Base-by-base conservation (phyloP, 129 eudicot genomes). In the Flaveria linearis region DNA sequence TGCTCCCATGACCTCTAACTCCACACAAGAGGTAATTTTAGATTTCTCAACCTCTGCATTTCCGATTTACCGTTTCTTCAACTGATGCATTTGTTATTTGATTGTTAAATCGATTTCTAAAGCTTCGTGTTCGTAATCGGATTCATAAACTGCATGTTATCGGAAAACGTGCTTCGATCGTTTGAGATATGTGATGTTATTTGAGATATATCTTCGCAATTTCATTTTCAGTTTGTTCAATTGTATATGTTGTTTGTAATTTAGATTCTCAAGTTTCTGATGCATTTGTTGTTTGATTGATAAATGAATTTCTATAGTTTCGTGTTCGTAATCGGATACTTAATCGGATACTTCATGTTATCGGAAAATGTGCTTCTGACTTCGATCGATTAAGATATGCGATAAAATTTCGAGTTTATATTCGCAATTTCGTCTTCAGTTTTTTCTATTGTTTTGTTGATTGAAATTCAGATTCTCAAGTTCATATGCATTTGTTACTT, bases 11-110 rank as follows among this genome's bases (percentile, higher is more conserved):
- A 53, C 73, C 25, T 3, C 49, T 63, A 50, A 47, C 50, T 75
- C 79, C 46, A 75, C 79, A 75, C 79, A 63, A 75, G 2, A 76
- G 65, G 80, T 76, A 4, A 46, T 12, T 49, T 62, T 72, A 75
- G 13, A 49, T 30, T 5, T 62, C 71, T 74, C 70, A 74, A 14
- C 0, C 68, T 73, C 51, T 61, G 60, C 79, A 61, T 75, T n/a
- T 46, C n/a, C 49, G 33, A 28, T 47, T 75, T 18, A 5, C 26
- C 1, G 16, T 58, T 75, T 46, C 62, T 47, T 75, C 58, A 62
- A 10, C 79, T 11, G 20, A 60, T 42, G 7, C 57, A 20, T 70
- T 53, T 53, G 10, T n/a, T 53, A 53, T 0, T 33, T 51, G 23
- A 53, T 26, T 50, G 5, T 58, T 55, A 12, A 46, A n/a, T 14